Evolutionary conservation across 192 early-diverging fungal species (phyloP).

Genomic region (Blastocladiella britannica): DNA sequence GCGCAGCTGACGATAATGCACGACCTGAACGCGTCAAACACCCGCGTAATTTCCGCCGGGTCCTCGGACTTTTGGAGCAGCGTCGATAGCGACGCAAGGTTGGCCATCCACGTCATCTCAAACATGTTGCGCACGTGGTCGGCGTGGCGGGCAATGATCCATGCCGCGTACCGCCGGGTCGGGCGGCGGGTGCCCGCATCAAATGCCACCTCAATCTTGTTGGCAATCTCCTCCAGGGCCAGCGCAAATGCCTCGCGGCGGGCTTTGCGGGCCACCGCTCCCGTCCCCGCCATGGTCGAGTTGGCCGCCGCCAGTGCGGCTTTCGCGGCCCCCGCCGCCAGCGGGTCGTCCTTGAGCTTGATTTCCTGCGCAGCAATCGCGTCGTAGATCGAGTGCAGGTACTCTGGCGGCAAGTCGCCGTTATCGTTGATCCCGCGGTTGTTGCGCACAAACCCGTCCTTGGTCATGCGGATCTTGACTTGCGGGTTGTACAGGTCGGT

Average conservation of each 20-base stretch:
- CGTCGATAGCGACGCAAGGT: conserved; percentile 57
- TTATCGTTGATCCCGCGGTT: conserved; percentile 87
- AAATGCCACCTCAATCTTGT: conserved; percentile 38
- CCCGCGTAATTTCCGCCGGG: conserved; percentile 41
- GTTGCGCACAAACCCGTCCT: conserved; percentile 66
- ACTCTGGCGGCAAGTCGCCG: conserved; percentile 46
- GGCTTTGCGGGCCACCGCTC: conserved; percentile 7
- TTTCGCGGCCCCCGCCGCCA: conserved; percentile 30
- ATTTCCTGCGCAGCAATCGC: conserved; percentile 71
- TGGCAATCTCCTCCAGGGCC: conserved; percentile 41
- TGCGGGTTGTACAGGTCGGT: conserved; percentile 79
- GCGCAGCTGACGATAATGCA: conserved; percentile 59
- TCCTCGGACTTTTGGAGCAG: conserved; percentile 72
- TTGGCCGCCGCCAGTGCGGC: no score
- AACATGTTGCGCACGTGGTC: conserved; percentile 88
- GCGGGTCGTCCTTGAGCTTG: conserved; percentile 76
- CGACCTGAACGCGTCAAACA: conserved; percentile 55
- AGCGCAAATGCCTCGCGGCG: conserved; percentile 31
- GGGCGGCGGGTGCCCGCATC: neutral
- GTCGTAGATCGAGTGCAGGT: conserved; percentile 55
- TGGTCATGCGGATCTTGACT: conserved; percentile 67
- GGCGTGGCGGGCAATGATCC: conserved; percentile 37
- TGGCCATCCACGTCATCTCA: conserved; percentile 68
- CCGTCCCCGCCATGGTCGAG: conserved; percentile 18
- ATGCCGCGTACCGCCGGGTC: neutral